phyloP scores from a whole-genome alignment of 345 rosid genomes.

The Abelmoschus esculentus region DNA sequence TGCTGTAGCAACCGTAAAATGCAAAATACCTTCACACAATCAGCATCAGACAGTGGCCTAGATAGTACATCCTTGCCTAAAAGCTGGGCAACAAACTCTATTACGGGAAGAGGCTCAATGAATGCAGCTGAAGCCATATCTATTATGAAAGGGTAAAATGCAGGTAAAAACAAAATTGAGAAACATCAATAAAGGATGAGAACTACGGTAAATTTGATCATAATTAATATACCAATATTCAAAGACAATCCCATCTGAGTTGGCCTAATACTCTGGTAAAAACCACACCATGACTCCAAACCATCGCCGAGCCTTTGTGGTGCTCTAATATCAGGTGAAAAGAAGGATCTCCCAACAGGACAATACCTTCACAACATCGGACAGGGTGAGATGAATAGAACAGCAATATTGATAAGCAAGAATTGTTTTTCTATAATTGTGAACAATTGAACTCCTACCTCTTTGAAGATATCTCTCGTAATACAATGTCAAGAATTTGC shows the following conservation, averaged over 20 bases:
- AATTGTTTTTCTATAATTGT: background rate
- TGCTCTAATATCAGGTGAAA: constrained; percentile 71
- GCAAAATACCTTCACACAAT: constrained; percentile 70
- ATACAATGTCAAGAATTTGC: constrained; percentile 83
- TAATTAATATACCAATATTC: constrained; percentile 60
- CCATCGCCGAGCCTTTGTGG: constrained; percentile 93
- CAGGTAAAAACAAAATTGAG: background rate
- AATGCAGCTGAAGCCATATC: constrained; percentile 99
- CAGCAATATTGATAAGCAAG: background rate
- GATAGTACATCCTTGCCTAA: constrained; percentile 75
- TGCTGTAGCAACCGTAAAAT: background rate
- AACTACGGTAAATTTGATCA: background rate
- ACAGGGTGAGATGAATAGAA: background rate
- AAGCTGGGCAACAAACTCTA: constrained; percentile 92
- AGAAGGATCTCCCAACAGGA: constrained; percentile 88
- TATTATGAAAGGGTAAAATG: constrained; percentile 13
- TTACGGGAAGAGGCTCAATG: constrained; percentile 95
- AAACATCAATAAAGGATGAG: background rate
- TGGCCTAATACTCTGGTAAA: constrained; percentile 98
- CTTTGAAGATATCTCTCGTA: constrained; percentile 80
- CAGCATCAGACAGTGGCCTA: constrained; percentile 81
- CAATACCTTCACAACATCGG: constrained; percentile 44
- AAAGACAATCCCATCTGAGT: constrained; percentile 97
- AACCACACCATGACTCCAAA: constrained; percentile 98
- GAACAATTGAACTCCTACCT: constrained; percentile 32